phyloP scores from a whole-genome alignment of 2,329 filamentous ascomycete genomes.

The Clonostachys rhizophaga region DNA sequence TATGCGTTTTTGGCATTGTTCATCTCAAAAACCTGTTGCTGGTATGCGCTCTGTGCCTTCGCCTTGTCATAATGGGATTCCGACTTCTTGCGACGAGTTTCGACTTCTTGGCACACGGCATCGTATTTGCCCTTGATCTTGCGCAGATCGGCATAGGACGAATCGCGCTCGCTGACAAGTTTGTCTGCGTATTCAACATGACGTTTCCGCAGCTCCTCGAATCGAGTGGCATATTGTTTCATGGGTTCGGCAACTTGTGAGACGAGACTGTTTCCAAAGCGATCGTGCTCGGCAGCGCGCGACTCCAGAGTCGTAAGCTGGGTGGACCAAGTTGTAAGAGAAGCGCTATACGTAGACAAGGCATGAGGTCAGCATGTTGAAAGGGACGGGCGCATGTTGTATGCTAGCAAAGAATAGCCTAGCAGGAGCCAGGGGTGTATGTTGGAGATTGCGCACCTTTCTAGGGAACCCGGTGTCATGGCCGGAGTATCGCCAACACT shows the following conservation, averaged over 20 bases:
- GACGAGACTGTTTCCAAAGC: conserved; percentile 74
- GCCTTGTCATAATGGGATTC: conserved; percentile 91
- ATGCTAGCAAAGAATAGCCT: neutral
- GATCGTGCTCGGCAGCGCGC: conserved; percentile 84
- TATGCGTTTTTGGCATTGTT: conserved; percentile 99
- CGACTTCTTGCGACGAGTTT: conserved; percentile 89
- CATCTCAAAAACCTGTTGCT: conserved; percentile 92
- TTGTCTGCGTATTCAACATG: conserved; percentile 86
- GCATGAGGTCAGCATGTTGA: conserved; percentile 10
- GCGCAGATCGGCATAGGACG: conserved; percentile 76
- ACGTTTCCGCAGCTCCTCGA: conserved; percentile 89
- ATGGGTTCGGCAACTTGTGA: conserved; percentile 82
- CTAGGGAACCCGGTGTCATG: conserved; percentile 91
- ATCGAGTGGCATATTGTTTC: conserved; percentile 66
- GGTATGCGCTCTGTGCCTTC: conserved; percentile 87
- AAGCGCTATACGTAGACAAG: conserved; percentile 56
- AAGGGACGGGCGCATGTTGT: neutral
- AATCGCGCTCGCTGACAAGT: conserved; percentile 83
- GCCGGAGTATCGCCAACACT: conserved; percentile 91
- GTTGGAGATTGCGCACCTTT: conserved; percentile 53
- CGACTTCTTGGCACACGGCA: conserved; percentile 86
- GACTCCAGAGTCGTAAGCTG: conserved; percentile 88
- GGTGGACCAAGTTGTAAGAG: conserved; percentile 93
- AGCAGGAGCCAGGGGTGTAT: neutral
- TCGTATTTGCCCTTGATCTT: conserved; percentile 96